Percentiles rank a stretch among this genome's conserved stretches.
Conservation (phyloP, 148 eudicot genomes). For the Silene latifolia region DNA sequence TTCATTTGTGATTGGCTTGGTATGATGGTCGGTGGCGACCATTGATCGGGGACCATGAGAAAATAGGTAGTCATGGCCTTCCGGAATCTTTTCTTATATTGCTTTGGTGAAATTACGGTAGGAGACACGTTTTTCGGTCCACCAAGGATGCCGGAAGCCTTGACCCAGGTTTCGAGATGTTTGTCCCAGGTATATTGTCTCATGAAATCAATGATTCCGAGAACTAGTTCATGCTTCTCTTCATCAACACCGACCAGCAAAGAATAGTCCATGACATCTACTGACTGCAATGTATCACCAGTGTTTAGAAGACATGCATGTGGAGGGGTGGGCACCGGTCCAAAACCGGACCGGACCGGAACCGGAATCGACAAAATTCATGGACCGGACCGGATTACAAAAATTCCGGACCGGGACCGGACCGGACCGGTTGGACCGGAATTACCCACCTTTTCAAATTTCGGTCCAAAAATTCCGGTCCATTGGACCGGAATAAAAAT, state of each 20-base stretch:
- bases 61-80: constrained; percentile 97
- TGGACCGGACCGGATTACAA: no score
- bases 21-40: constrained; percentile 63
- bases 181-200: constrained; percentile 99
- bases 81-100: constrained; percentile 90
- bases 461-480: no score
- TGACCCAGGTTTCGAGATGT: constrained; percentile 97
- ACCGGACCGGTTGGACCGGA: no score
- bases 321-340: no score
- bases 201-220: constrained; percentile 97
- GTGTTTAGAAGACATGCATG: neutral
- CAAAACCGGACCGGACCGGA: no score
- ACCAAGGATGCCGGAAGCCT: constrained; percentile 90
- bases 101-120: constrained; percentile 89
- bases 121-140: constrained; percentile 86
- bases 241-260: constrained; percentile 84
- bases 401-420: no score
- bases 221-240: constrained; percentile 88
- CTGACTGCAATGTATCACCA: constrained; percentile 69
- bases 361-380: no score
- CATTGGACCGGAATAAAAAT: no score
- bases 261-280: constrained; percentile 97
- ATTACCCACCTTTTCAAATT: no score
- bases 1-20: constrained; percentile 57
- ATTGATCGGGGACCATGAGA: constrained; percentile 93